These are phyloP conservation scores for Beauveria caledonica DNA, from an alignment of 2,329 filamentous ascomycete genomes.

Conservation along the genomic window DNA sequence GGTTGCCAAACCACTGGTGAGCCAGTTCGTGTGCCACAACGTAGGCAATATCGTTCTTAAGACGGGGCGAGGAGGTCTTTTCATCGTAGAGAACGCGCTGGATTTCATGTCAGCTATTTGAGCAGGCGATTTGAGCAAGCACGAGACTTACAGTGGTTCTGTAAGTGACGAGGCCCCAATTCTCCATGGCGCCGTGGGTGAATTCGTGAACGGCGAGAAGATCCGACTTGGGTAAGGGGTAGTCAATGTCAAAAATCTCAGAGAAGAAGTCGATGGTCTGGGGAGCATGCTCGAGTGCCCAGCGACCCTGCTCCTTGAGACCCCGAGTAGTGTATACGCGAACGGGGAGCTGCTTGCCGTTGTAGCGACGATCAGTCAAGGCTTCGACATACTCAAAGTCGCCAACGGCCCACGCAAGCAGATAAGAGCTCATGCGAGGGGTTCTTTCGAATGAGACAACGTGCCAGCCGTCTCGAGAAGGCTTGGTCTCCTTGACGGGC, in stretches of 20 bases:
- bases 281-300: slow-evolving; percentile 83
- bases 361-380: slow-evolving; percentile 81
- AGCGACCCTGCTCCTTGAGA: slow-evolving; percentile 85
- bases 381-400: slow-evolving; percentile 97
- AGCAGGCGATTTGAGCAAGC: no score
- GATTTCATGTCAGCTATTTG: background rate
- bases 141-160: slow-evolving; percentile 54
- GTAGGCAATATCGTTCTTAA: slow-evolving; percentile 91
- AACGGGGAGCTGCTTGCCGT: slow-evolving; percentile 83
- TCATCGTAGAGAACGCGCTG: slow-evolving; percentile 90
- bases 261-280: slow-evolving; percentile 96
- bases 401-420: slow-evolving; percentile 88
- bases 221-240: slow-evolving; percentile 87
- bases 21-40: slow-evolving; percentile 97
- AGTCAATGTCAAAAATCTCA: slow-evolving; percentile 87
- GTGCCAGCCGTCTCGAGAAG: slow-evolving; percentile 56
- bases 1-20: slow-evolving; percentile 92
- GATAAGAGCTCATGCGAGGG: slow-evolving; percentile 85
- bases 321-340: slow-evolving; percentile 93
- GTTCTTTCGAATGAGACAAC: slow-evolving; percentile 73
- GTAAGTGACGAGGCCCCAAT: slow-evolving; percentile 95
- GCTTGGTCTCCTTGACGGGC: slow-evolving; percentile 67
- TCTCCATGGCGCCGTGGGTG: slow-evolving; percentile 82
- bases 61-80: slow-evolving; percentile 78
- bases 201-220: slow-evolving; percentile 90